A percentile compares a stretch with the other conserved stretches of the same genome.
Evolutionary conservation across 2,329 filamentous ascomycete genomes (phyloP).

Genomic region (Trichoderma arundinaceum): DNA sequence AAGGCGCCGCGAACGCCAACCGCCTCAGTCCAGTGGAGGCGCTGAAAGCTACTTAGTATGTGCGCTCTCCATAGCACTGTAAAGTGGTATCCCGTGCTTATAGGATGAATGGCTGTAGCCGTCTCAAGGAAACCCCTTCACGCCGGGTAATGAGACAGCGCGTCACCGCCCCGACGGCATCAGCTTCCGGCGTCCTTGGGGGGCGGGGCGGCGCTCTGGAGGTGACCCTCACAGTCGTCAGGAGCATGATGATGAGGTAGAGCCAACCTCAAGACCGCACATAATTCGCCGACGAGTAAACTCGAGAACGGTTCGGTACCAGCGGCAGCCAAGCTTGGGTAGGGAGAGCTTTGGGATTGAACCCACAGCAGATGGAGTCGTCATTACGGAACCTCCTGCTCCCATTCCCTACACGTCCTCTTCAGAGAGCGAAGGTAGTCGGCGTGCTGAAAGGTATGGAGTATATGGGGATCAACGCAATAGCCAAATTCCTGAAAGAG

Average conservation of each 20-base stretch:
- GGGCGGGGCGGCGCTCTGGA: background rate
- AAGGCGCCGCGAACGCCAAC: constrained; percentile 25
- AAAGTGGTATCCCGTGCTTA: background rate
- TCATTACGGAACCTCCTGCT: background rate
- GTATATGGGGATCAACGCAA: background rate
- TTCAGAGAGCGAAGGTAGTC: background rate
- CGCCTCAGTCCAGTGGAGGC: constrained; percentile 1
- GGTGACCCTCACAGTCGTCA: background rate
- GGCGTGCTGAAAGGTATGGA: background rate
- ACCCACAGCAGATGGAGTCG: background rate
- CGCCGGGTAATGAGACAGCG: background rate
- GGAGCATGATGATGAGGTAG: constrained; percentile 4
- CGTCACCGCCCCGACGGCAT: background rate
- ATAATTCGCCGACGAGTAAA: background rate
- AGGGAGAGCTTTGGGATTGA: constrained; percentile 1
- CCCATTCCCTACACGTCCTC: background rate
- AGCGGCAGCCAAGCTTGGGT: background rate
- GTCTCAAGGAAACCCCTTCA: background rate
- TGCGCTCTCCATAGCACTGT: background rate
- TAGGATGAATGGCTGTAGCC: background rate
- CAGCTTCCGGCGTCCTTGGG: background rate
- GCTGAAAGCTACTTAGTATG: constrained; percentile 17
- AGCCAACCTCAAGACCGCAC: background rate
- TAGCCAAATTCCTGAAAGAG: background rate
- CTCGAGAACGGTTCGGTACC: background rate